Evolutionary conservation across 164 flowering plant species (phyloP), one percentile per base, ranked within the genome.

Genomic region (Hamamelis virginiana): DNA sequence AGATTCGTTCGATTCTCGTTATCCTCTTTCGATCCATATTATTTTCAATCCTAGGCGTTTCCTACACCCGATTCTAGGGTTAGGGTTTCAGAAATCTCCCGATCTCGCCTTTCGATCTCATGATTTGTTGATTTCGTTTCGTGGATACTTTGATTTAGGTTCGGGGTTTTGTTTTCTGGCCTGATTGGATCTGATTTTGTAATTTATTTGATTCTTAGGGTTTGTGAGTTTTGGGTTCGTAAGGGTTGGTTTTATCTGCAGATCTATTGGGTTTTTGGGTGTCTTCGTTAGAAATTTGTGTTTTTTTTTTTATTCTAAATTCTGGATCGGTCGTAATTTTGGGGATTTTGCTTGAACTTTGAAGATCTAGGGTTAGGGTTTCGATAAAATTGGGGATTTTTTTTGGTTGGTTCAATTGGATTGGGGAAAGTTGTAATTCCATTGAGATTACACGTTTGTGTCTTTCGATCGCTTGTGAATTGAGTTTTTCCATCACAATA

Each of bases 361-460:
- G 28, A 41, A 41, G 26, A 65, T 69, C 72, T 78, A 77, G 83
- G 78, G 75, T 78, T 84, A 71, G 79, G 80, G 74, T 73, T 80
- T 64, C 22, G 11, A 26, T 10, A 33, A 43, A 46, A 27, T 62
- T 67, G 27, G 55, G 74, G 70, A 14, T 69, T 75, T 68, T 50
- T 9, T 18, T 62, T 70, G 4, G 62, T 50, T 63, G 10, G 12
- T 44, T 13, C 19, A 63, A 75, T 76, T 70, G 19, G 26, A 2
- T 65, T 62, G 55, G 62, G 76, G 70, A 16, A 56, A 68, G 33
- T 18, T 41, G 8, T n/a, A 21, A 0, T 67, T 73, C 44, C 45
- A 5, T 52, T 16, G 41, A 38, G 48, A 21, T 48, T 48, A 64
- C 28, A 9, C 14, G 19, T 55, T 65, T 45, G 0, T 46, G 1